A percentile compares a stretch with the other conserved stretches of the same genome.
These are phyloP conservation scores for Cymbopogon flexuosus DNA, from an alignment of 202 grass and related monocot genomes.

Conservation along the genomic window DNA sequence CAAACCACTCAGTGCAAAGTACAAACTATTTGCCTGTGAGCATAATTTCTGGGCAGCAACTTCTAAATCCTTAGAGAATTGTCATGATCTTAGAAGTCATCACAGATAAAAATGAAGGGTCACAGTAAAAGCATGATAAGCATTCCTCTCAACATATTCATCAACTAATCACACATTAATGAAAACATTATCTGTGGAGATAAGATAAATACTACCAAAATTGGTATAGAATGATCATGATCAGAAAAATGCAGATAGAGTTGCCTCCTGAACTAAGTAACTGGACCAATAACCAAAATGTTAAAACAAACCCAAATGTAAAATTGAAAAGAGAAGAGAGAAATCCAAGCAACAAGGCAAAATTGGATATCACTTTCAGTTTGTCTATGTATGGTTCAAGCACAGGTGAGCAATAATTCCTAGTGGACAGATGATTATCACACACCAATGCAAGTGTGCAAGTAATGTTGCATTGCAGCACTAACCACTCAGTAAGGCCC, in stretches of 20 bases:
- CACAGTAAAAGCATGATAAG: conserved; percentile 16
- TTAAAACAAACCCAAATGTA: background rate
- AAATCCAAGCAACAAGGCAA: background rate
- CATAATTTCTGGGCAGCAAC: conserved; percentile 13
- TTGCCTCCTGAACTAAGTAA: background rate
- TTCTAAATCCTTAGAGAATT: background rate
- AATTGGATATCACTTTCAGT: background rate
- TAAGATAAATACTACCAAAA: background rate
- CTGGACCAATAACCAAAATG: background rate
- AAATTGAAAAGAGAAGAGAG: background rate
- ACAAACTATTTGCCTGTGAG: background rate
- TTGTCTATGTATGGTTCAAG: background rate
- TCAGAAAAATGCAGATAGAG: background rate
- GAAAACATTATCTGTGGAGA: background rate
- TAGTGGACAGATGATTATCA: background rate
- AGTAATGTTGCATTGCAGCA: background rate
- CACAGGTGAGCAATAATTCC: background rate
- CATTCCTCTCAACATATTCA: conserved; percentile 2
- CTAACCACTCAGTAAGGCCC: background rate
- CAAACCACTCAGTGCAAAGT: background rate
- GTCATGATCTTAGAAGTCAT: background rate
- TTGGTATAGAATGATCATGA: background rate
- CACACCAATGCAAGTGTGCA: too few species aligned
- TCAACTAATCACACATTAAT: background rate
- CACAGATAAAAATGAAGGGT: background rate